Percentiles rank a stretch among this genome's conserved stretches.
Evolutionary conservation across 345 rosid species (phyloP).

Genomic region (Gynandropsis gynandra): DNA sequence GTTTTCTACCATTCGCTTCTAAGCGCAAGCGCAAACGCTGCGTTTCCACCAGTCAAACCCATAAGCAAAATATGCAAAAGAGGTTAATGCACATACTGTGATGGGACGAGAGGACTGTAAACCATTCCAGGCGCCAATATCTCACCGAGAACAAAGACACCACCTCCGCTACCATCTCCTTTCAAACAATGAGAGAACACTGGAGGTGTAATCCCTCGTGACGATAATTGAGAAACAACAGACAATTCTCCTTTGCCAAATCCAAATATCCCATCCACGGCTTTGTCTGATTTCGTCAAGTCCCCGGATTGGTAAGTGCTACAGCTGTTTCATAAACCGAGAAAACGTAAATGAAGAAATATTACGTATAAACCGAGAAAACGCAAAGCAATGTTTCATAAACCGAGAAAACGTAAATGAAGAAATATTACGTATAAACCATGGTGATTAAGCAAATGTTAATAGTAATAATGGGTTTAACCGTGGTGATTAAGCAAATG

Average conservation of each 20-base stretch:
- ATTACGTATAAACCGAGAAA: too few species aligned
- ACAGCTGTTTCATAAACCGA: constrained; percentile 48
- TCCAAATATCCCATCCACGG: constrained; percentile 98
- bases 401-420: background rate
- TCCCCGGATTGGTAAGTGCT: constrained; percentile 85
- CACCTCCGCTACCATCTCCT: constrained; percentile 91
- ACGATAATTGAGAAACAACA: constrained; percentile 79
- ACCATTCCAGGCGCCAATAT: constrained; percentile 86
- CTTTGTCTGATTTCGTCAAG: constrained; percentile 77
- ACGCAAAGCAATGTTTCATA: too few species aligned
- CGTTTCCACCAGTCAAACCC: background rate
- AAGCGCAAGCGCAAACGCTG: too few species aligned
- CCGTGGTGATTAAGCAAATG: too few species aligned
- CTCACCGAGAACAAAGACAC: constrained; percentile 93
- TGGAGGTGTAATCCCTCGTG: constrained; percentile 71
- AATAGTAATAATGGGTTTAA: too few species aligned
- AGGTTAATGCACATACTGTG: constrained; percentile 47
- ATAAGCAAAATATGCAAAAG: background rate
- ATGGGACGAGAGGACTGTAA: constrained; percentile 82
- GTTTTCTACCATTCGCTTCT: too few species aligned
- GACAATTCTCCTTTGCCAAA: constrained; percentile 83
- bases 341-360: background rate
- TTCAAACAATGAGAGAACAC: constrained; percentile 93
- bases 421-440: too few species aligned
- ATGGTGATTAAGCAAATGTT: too few species aligned